Conservation (phyloP, 768 basidiomycete genomes). For the Mycena venus region DNA sequence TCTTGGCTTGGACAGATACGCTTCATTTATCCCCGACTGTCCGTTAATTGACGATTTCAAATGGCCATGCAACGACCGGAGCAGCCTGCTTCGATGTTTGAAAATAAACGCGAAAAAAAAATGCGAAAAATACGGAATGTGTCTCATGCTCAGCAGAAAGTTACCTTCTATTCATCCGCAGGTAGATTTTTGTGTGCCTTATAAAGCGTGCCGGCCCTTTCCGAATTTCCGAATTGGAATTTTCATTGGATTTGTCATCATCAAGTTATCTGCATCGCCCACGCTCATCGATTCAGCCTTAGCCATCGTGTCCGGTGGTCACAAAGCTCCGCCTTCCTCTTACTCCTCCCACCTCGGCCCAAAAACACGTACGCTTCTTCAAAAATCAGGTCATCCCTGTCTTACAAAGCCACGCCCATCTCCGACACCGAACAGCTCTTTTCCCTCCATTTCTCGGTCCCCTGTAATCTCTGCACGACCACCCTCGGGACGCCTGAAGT, state of each 20-base stretch:
- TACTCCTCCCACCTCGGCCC: background rate
- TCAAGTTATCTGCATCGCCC: conserved; percentile 17
- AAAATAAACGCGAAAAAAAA: too few species aligned
- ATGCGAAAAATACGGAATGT: too few species aligned
- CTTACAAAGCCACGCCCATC: conserved; percentile 26
- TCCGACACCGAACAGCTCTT: conserved; percentile 24
- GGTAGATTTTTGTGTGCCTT: too few species aligned
- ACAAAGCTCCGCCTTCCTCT: background rate
- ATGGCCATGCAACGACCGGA: too few species aligned
- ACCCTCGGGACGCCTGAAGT: background rate
- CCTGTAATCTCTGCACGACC: conserved; percentile 11
- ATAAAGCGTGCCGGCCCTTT: background rate
- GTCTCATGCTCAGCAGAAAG: too few species aligned
- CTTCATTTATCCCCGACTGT: too few species aligned
- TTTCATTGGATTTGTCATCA: conserved; percentile 17
- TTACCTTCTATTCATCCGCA: too few species aligned
- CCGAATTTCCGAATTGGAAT: conserved; percentile 11
- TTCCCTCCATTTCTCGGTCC: conserved; percentile 10
- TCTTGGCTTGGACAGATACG: too few species aligned
- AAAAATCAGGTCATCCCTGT: conserved; percentile 22
- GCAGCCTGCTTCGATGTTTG: too few species aligned
- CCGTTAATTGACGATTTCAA: too few species aligned
- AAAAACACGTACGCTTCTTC: conserved; percentile 12
- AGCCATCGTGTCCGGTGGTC: conserved; percentile 21
- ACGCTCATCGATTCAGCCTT: conserved; percentile 25